These are phyloP conservation scores for Flaveria floridana DNA, from an alignment of 140 eudicot species.

Conservation along the genomic window DNA sequence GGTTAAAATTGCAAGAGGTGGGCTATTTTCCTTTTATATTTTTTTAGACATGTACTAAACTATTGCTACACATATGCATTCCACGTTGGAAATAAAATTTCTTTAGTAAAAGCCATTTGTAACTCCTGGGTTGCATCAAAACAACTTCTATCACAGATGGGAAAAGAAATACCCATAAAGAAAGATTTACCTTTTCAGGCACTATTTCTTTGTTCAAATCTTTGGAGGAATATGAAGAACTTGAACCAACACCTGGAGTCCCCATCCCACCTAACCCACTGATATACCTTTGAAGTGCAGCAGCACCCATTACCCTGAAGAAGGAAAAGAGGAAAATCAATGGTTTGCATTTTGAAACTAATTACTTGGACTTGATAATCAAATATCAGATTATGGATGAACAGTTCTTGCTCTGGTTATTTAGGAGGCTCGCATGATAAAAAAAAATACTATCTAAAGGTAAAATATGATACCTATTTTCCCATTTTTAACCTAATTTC, in stretches of 20 bases:
- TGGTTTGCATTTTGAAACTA: constrained; percentile 9
- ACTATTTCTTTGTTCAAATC: constrained; percentile 81
- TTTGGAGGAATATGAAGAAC: constrained; percentile 83
- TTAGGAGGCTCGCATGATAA: no score
- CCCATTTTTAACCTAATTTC: not conserved
- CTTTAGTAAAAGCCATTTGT: not conserved
- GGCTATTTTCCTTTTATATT: not conserved
- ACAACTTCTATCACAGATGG: not conserved
- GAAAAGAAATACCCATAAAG: not conserved
- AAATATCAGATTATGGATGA: not conserved
- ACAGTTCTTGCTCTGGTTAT: not conserved
- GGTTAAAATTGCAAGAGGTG: not conserved
- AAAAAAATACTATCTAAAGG: not conserved
- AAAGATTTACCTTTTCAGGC: constrained; percentile 77
- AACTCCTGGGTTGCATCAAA: not conserved
- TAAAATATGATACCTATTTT: not conserved
- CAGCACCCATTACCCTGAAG: constrained; percentile 78
- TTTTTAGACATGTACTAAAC: not conserved
- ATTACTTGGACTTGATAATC: not conserved
- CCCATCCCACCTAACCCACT: constrained; percentile 91
- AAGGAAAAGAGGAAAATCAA: not conserved
- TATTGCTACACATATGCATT: not conserved
- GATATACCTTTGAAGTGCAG: constrained; percentile 89
- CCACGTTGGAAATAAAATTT: not conserved
- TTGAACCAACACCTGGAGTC: constrained; percentile 91